Conservation (phyloP, 768 basidiomycete species). For the Pisolithus orientalis region DNA sequence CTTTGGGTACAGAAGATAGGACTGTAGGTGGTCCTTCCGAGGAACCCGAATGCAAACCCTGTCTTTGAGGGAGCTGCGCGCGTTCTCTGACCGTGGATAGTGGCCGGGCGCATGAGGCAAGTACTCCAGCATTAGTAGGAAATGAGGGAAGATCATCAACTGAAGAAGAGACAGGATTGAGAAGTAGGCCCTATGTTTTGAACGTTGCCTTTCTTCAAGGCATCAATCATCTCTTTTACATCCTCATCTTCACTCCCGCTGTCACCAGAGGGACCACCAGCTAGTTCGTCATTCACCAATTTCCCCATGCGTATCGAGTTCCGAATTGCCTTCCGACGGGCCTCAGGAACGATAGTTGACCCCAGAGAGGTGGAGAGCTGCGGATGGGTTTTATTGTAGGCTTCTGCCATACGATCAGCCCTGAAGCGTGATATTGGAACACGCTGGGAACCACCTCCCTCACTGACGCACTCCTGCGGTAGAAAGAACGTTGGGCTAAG, state of each 20-base stretch:
- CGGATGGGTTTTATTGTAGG: constrained; percentile 38
- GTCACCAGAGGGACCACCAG: constrained; percentile 45
- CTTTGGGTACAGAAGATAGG: constrained; percentile 10
- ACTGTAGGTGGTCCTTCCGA: constrained; percentile 23
- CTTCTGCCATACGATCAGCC: constrained; percentile 45
- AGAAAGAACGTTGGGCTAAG: background rate
- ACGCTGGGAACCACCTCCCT: constrained; percentile 28
- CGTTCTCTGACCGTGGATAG: constrained; percentile 8
- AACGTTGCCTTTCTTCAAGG: constrained; percentile 44
- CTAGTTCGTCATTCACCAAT: constrained; percentile 43
- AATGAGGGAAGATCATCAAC: no score
- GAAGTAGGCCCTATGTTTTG: constrained; percentile 45
- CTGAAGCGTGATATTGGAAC: constrained; percentile 61
- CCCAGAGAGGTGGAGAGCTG: constrained; percentile 35
- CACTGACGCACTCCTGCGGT: constrained; percentile 25
- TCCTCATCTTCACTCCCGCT: constrained; percentile 50
- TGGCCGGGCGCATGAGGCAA: background rate
- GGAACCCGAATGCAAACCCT: constrained; percentile 20
- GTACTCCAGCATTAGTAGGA: no score
- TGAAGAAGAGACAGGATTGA: constrained; percentile 1
- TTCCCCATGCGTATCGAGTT: constrained; percentile 52
- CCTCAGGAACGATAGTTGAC: constrained; percentile 36
- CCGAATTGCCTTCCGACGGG: constrained; percentile 43
- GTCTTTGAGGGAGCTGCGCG: constrained; percentile 18
- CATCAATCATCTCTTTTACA: constrained; percentile 45